Base-by-base conservation (phyloP, 1,139 yeast genomes). In the Diutina siamensis region DNA sequence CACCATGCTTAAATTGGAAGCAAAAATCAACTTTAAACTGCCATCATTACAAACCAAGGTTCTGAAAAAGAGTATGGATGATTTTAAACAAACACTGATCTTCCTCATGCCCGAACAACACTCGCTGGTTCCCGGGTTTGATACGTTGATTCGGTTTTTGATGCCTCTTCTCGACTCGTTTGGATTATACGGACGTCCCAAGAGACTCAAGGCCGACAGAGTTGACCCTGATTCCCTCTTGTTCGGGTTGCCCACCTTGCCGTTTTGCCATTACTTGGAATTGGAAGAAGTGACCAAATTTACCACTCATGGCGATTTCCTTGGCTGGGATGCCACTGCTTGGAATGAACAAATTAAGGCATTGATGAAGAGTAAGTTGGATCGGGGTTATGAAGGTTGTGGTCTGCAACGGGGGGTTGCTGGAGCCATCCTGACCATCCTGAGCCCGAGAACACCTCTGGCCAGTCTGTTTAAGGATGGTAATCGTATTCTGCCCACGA, bases 51-150 rank as follows among this genome's bases (percentile, higher is more conserved):
- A 15, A 32, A 25, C 19, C 12, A 49, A 49, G 35, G 60, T 68
- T 3, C 53, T 63, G 15, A 68, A 68, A 50, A 74, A 61, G 59
- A 77, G 63, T 61, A 4, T 15, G 17, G 35, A 28, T 4, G 76
- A 75, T 31, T 78, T 82, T 47, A 80, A 80, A 56, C 83, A 80
- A 46, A 83, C 95, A 1, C 76, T 88, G n/a, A 78, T 92, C 34
- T 89, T 89, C 58, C 66, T 92, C 52, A 89, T 92, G 97, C 97
- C 97, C 4, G 97, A 92, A 59, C 83, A 76, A 56, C 97, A 88
- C 61, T 82, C 89, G 35, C 81, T 95, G 12, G 96, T 92, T 36
- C 94, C 94, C 1, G 97, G 97, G 5, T 89, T 82, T 61, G 97
- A 92, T 61, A 89, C 97, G 1, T 72, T 89, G 55, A 89, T 92